Base-by-base conservation (phyloP, 2,329 filamentous ascomycete species). In the Ascochyta fabae region DNA sequence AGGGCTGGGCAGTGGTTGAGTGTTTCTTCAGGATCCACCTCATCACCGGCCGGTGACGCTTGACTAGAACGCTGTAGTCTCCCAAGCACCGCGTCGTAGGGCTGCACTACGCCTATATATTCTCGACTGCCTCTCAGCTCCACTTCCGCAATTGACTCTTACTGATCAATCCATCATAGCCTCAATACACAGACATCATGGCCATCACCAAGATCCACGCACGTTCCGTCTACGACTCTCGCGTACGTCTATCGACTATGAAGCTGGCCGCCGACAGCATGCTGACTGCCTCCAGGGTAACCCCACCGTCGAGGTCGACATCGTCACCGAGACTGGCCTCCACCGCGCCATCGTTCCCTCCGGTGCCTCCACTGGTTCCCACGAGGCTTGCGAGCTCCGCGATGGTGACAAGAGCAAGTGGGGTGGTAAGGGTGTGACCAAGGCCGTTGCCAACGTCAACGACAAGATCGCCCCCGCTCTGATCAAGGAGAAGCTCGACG, bases 291-390 rank as follows among this genome's bases (percentile, higher is more conserved):
- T 40, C n/a, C 34, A 69, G 66, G 87, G 87, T 78, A 99, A 99
- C 88, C 95, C 95, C 75, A 99, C 95, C 77, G 94, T 97, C 76
- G 94, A 98, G 86, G 94, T 98, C 74, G 94, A 97, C 79, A 87
- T 97, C 72, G 90, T 96, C 82, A 97, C 93, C 71, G 92, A 96
- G 84, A 96, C 90, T 72, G 94, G 94, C 76, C 88, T 98, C 64
- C 93, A 97, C 88, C 92, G 94, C 77, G 93, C 94, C 78, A 97
- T 97, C 78, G 94, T 98, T 63, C 94, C 94, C 73, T 97, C 93
- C 67, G 94, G 94, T 79, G 94, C 94, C 74, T 97, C 94, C 72
- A 97, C 93, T 73, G 76, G 80, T 64, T 80, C 79, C 55, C 79
- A 83, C 73, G 80, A 83, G 70, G 80, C 80, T 47, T 81, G 79